Evolutionary conservation across 2,329 filamentous ascomycete genomes (phyloP).

Genomic region (Ascochyta rabiei): DNA sequence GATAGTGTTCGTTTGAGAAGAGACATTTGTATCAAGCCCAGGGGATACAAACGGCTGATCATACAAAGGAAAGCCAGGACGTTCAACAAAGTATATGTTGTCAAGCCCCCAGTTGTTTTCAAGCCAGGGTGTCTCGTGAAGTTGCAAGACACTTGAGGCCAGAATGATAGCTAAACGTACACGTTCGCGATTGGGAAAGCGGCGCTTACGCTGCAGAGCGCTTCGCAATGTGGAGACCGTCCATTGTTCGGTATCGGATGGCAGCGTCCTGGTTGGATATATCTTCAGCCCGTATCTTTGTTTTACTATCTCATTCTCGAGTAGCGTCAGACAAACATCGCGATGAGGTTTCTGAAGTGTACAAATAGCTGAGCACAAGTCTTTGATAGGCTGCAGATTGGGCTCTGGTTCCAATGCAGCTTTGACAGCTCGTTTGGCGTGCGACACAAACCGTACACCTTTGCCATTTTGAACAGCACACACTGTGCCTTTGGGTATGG

Average conservation of each 20-base stretch:
- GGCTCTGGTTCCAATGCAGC: background rate
- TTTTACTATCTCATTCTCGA: background rate
- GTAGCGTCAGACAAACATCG: background rate
- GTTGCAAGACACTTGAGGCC: conserved; percentile 28
- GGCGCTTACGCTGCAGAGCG: background rate
- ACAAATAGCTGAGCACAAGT: background rate
- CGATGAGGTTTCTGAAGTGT: background rate
- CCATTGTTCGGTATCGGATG: background rate
- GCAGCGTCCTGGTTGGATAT: background rate
- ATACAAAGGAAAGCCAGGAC: conserved; percentile 15
- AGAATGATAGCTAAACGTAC: conserved; percentile 28
- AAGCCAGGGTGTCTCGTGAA: conserved; percentile 35
- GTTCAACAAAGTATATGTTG: conserved; percentile 30
- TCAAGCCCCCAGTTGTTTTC: conserved; percentile 29
- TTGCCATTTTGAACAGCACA: background rate
- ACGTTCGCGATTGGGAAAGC: conserved; percentile 16
- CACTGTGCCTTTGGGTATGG: no score
- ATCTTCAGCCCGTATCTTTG: conserved; percentile 1
- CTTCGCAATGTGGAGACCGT: background rate
- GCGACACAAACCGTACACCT: background rate
- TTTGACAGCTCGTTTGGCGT: background rate
- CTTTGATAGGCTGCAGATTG: conserved; percentile 1
- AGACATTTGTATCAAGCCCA: no score
- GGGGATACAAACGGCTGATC: conserved; percentile 8
- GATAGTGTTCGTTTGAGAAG: background rate